Percentiles rank a stretch among this genome's conserved stretches.
phyloP scores from a whole-genome alignment of 768 basidiomycete genomes.

The Harrya chromipes region DNA sequence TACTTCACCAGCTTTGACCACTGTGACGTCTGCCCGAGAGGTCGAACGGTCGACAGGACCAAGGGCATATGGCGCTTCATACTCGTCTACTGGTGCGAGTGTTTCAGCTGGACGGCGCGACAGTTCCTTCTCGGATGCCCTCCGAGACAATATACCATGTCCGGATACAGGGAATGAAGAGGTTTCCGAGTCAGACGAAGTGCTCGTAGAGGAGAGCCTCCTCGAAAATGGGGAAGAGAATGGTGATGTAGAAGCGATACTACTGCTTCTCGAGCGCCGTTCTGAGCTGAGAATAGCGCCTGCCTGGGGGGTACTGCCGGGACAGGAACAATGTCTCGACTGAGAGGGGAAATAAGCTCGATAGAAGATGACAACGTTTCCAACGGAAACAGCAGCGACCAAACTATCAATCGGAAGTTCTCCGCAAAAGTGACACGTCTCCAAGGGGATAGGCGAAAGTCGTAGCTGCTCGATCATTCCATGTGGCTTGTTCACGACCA shows the following conservation, averaged over 20 bases:
- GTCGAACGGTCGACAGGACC: constrained; percentile 37
- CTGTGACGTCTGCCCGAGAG: constrained; percentile 46
- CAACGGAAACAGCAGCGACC: constrained; percentile 62
- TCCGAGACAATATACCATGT: constrained; percentile 73
- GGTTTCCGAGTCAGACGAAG: constrained; percentile 39
- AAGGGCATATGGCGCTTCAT: constrained; percentile 24
- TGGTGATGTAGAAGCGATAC: constrained; percentile 46
- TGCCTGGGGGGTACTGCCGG: constrained; percentile 44
- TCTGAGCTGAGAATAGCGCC: constrained; percentile 46
- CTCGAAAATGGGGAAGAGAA: constrained; percentile 48
- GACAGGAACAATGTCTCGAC: constrained; percentile 66
- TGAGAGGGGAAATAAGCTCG: constrained; percentile 57
- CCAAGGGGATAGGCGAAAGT: constrained; percentile 50
- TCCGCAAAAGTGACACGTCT: constrained; percentile 68
- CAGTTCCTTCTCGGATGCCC: constrained; percentile 66
- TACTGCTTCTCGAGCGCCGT: constrained; percentile 62
- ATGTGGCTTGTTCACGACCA: constrained; percentile 55
- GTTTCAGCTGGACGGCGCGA: constrained; percentile 48
- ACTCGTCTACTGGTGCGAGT: constrained; percentile 37
- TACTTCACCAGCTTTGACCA: constrained; percentile 52
- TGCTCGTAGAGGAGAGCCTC: constrained; percentile 42
- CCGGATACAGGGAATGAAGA: constrained; percentile 75
- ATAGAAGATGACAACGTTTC: constrained; percentile 60
- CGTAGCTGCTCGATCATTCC: constrained; percentile 60
- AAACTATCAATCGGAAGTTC: constrained; percentile 66